phyloP scores from a whole-genome alignment of 768 basidiomycete species.

The Artomyces pyxidatus region DNA sequence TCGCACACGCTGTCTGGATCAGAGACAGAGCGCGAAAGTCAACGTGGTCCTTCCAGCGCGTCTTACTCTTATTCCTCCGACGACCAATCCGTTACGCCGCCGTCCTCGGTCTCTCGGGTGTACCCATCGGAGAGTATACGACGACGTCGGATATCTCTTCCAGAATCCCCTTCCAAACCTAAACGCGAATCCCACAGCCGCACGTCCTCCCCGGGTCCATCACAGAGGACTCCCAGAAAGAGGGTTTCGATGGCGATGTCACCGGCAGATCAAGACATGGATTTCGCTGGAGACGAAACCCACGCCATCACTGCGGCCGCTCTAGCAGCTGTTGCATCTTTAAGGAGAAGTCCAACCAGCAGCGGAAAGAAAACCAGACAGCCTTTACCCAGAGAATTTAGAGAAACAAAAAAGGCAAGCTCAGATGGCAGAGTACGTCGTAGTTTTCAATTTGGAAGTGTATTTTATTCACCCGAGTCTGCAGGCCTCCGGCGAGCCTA shows the following conservation, averaged over 20 bases:
- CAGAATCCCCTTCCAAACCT: constrained; percentile 34
- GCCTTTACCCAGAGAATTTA: constrained; percentile 44
- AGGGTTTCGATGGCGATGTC: constrained; percentile 31
- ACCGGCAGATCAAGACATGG: constrained; percentile 15
- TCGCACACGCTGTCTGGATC: constrained; percentile 50
- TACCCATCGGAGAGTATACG: constrained; percentile 23
- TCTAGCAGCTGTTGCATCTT: constrained; percentile 51
- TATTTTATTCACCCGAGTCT: neutral
- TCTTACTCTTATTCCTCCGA: constrained; percentile 26
- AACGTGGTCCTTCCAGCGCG: constrained; percentile 15
- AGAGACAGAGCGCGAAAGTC: constrained; percentile 71
- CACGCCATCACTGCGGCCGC: constrained; percentile 47
- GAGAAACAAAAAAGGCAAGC: constrained; percentile 27
- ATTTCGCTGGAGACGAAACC: constrained; percentile 20
- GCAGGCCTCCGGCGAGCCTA: constrained; percentile 11
- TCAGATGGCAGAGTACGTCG: constrained; percentile 36
- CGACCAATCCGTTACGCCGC: constrained; percentile 31
- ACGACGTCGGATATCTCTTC: constrained; percentile 40
- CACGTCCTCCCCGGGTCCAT: constrained; percentile 31
- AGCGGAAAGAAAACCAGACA: constrained; percentile 34
- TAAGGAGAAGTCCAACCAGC: constrained; percentile 41
- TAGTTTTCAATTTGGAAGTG: neutral
- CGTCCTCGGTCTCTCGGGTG: constrained; percentile 19
- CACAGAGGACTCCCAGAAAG: constrained; percentile 33
- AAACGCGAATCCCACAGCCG: constrained; percentile 13